phyloP scores from a whole-genome alignment of 352 stramenopile genomes.

The Phytopythium mirpurense region DNA sequence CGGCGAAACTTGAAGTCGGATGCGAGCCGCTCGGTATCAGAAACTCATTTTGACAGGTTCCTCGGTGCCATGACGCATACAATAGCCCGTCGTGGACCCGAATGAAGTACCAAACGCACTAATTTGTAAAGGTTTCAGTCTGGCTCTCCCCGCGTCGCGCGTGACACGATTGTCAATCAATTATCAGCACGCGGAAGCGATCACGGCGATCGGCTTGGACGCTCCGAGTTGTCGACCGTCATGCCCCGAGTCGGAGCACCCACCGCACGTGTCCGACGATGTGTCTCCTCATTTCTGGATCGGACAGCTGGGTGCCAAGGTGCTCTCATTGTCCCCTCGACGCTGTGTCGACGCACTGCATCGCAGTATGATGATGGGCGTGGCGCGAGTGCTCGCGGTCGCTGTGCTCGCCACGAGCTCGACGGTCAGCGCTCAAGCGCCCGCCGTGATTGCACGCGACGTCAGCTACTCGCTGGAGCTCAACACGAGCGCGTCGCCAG shows the following conservation, averaged over 20 bases:
- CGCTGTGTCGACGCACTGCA: no score
- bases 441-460: slow-evolving; percentile 19
- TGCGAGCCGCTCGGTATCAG: slow-evolving; percentile 6
- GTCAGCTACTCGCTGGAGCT: slow-evolving; percentile 15
- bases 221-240: background rate
- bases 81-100: no score
- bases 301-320: background rate
- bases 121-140: background rate
- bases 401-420: background rate
- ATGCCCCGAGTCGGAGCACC: no score
- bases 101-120: background rate
- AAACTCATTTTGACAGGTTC: background rate
- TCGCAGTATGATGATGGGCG: background rate
- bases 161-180: slow-evolving; percentile 6
- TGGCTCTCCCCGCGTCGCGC: background rate
- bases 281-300: slow-evolving; percentile 1
- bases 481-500: slow-evolving; percentile 16
- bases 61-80: no score
- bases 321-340: no score
- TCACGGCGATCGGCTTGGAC: background rate
- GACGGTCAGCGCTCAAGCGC: slow-evolving; percentile 3
- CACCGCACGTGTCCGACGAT: no score
- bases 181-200: background rate
- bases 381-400: slow-evolving; percentile 2
- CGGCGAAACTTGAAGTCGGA: no score